Percentiles rank a stretch among this genome's conserved stretches.
phyloP scores from a whole-genome alignment of 1,284 basidiomycete species.

The Ganoderma lingzhi region DNA sequence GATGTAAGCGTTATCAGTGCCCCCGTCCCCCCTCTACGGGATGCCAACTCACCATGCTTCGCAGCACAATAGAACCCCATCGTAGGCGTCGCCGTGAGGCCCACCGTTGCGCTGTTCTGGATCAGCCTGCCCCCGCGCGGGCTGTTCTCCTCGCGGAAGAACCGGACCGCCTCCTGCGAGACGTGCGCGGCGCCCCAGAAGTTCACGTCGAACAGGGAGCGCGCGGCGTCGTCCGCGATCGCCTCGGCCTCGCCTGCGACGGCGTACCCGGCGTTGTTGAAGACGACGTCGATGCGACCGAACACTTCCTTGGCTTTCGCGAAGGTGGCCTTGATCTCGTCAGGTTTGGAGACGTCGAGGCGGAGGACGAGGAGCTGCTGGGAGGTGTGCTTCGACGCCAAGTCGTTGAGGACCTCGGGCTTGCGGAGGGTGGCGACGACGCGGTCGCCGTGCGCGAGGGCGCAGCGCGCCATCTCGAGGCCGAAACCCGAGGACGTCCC shows the following conservation, averaged over 20 bases:
- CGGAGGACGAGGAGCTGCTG: conserved; percentile 45
- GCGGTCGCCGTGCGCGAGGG: conserved; percentile 41
- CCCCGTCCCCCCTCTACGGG: too few relatives aligned
- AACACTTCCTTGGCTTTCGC: conserved; percentile 42
- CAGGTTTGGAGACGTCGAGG: conserved; percentile 48
- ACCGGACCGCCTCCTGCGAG: conserved; percentile 43
- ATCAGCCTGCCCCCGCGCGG: conserved; percentile 44
- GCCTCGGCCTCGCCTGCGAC: conserved; percentile 39
- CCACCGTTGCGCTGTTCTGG: conserved; percentile 40
- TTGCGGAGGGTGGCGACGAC: conserved; percentile 44
- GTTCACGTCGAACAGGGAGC: conserved; percentile 46
- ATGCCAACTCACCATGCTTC: conserved; percentile 34
- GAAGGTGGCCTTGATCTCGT: conserved; percentile 45
- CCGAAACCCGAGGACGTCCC: conserved; percentile 45
- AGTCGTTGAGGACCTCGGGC: conserved; percentile 36
- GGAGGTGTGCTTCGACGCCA: conserved; percentile 30
- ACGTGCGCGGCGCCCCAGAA: conserved; percentile 50
- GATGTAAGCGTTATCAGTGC: too few relatives aligned
- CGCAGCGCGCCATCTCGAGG: conserved; percentile 34
- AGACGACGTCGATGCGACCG: conserved; percentile 52
- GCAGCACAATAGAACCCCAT: conserved; percentile 44
- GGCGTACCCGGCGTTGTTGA: conserved; percentile 50
- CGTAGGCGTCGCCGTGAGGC: conserved; percentile 33
- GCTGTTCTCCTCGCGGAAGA: conserved; percentile 49
- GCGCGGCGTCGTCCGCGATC: conserved; percentile 41